Conservation (phyloP, 2,329 filamentous ascomycete genomes). For the Calonectria pauciramosa region DNA sequence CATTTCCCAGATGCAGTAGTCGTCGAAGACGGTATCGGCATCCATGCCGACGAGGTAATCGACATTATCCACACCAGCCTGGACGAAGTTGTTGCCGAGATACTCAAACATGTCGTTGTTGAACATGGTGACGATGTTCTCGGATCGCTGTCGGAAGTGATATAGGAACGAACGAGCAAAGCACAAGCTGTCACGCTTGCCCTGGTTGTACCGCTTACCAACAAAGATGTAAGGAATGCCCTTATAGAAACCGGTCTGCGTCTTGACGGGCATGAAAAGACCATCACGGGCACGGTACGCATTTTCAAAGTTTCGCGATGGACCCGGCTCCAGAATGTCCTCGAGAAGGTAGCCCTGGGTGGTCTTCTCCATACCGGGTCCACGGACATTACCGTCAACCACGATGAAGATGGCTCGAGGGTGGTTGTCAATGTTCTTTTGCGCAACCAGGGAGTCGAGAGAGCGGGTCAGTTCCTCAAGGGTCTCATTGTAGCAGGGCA, state of each 20-base stretch:
- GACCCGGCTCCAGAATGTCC: slow-evolving; percentile 58
- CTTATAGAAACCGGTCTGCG: slow-evolving; percentile 59
- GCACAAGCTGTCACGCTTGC: slow-evolving; percentile 64
- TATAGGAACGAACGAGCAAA: slow-evolving; percentile 63
- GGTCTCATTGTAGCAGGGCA: slow-evolving; percentile 66
- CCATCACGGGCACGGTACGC: slow-evolving; percentile 62
- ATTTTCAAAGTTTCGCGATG: slow-evolving; percentile 53
- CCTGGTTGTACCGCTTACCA: slow-evolving; percentile 64
- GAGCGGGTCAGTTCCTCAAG: slow-evolving; percentile 58
- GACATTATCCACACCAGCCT: slow-evolving; percentile 54
- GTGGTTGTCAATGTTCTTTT: slow-evolving; percentile 58
- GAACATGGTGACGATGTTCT: slow-evolving; percentile 60
- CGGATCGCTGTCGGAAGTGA: slow-evolving; percentile 60
- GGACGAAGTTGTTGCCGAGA: slow-evolving; percentile 54
- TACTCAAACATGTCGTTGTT: slow-evolving; percentile 59
- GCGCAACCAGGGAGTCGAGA: slow-evolving; percentile 60
- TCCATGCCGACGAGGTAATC: slow-evolving; percentile 63
- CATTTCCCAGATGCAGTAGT: slow-evolving; percentile 60
- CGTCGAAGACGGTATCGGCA: slow-evolving; percentile 62
- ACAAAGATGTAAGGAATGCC: slow-evolving; percentile 62
- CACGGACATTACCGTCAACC: slow-evolving; percentile 62
- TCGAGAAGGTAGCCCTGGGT: slow-evolving; percentile 62
- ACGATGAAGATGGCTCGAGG: slow-evolving; percentile 61
- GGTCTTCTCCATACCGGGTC: slow-evolving; percentile 62
- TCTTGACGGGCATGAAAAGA: slow-evolving; percentile 60